A percentile compares a stretch with the other conserved stretches of the same genome.
phyloP scores from a whole-genome alignment of 2,329 filamentous ascomycete species.

The Xylariaceae sp. region DNA sequence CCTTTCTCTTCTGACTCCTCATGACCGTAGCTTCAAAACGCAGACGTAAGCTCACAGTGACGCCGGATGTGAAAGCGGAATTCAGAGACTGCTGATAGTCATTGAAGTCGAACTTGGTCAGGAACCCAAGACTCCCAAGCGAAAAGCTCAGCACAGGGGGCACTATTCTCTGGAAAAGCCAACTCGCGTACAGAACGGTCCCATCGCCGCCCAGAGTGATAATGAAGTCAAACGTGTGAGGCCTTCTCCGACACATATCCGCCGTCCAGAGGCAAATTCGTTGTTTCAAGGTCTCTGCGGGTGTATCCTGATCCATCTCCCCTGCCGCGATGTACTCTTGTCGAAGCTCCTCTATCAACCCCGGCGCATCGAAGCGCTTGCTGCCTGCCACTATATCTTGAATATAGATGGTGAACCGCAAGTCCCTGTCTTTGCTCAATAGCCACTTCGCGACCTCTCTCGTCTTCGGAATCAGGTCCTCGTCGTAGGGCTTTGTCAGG shows the following conservation, averaged over 20 bases:
- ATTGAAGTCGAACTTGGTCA: constrained; percentile 94
- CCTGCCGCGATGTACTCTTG: constrained; percentile 39
- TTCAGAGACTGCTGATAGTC: constrained; percentile 65
- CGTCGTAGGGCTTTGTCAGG: constrained; percentile 87
- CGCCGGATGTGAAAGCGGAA: constrained; percentile 72
- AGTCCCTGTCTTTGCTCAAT: constrained; percentile 62
- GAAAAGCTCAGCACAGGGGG: constrained; percentile 91
- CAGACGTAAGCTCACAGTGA: constrained; percentile 81
- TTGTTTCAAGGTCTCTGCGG: constrained; percentile 37
- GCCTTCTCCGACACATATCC: constrained; percentile 68
- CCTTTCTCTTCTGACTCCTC: constrained; percentile 60
- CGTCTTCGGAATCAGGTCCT: constrained; percentile 71
- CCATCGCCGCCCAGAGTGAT: constrained; percentile 91
- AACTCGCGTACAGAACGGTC: constrained; percentile 94
- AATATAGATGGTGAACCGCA: constrained; percentile 74
- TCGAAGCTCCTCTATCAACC: constrained; percentile 60
- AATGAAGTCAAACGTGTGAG: constrained; percentile 89
- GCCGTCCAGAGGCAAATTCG: constrained; percentile 81
- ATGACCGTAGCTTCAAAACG: constrained; percentile 93
- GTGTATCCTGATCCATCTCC: constrained; percentile 34
- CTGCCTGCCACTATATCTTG: constrained; percentile 71
- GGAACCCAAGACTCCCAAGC: constrained; percentile 84
- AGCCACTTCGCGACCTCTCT: constrained; percentile 77
- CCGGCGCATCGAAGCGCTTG: constrained; percentile 67
- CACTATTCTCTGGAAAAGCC: constrained; percentile 93